Base-by-base conservation (phyloP, 305 asterid species). In the Nicotiana rustica region DNA sequence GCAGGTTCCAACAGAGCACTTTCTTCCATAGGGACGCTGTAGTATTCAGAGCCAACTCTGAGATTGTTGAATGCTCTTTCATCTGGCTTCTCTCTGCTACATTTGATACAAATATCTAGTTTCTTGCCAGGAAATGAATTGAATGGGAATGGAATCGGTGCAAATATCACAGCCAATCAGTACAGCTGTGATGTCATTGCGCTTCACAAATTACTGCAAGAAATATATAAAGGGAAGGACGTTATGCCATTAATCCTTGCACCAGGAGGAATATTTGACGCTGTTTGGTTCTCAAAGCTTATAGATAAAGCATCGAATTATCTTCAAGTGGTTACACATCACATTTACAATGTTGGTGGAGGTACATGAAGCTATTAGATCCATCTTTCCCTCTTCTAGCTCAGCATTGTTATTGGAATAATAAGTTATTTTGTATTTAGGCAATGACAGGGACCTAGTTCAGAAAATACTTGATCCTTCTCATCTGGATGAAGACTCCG, bases 341-440 rank as follows among this genome's bases (percentile, higher is more conserved):
- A 95, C 86, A 92, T 95, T 49, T 94, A 95, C 89, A 94, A 92
- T 84, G 97, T 95, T 7, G 99, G 99, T n/a, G 97, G 95, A 84
- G 98, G 99, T 92, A 86, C 44, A 3, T 77, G 4, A 7, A 66
- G 80, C 78, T 61, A 33, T 57, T 75, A 41, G 12, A 41, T 41
- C 49, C 0, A 7, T 41, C 29, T 33, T 57, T 66, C 64, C 38
- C 56, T 82, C 36, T 5, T 33, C 38, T 35, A 67, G 55, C 29
- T 9, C 62, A 5, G 29, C 65, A 14, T 8, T 25, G 47, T 49
- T 6, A 10, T 44, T 31, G 59, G 66, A 18, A 57, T 60, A 79
- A 79, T 9, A 2, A 15, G 59, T 73, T 19, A 49, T 71, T 5
- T 61, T 25, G 21, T 29, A 56, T 71, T 55, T 76, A 95, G 99